A percentile compares a stretch with the other conserved stretches of the same genome.
These are phyloP conservation scores for Sporisorium scitamineum DNA, from an alignment of 1,284 basidiomycete genomes.

Conservation along the genomic window DNA sequence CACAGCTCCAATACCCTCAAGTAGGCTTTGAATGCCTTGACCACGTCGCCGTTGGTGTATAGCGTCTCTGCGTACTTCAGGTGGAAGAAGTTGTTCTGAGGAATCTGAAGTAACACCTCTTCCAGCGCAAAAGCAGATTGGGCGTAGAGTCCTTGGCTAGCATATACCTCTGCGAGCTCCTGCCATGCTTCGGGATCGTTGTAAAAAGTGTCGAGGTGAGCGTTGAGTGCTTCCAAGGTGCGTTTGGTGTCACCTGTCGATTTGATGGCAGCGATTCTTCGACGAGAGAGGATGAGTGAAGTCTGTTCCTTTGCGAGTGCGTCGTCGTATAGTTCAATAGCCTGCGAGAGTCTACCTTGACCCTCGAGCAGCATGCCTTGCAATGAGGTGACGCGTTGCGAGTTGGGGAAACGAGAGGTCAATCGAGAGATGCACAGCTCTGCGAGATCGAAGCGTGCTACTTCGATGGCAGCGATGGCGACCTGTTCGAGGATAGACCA, in stretches of 20 bases:
- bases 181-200: slow-evolving; percentile 92
- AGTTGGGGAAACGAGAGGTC: slow-evolving; percentile 79
- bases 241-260: slow-evolving; percentile 68
- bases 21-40: slow-evolving; percentile 63
- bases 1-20: slow-evolving; percentile 63
- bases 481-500: slow-evolving; percentile 92
- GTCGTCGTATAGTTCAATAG: slow-evolving; percentile 78
- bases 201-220: slow-evolving; percentile 91
- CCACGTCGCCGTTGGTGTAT: slow-evolving; percentile 79
- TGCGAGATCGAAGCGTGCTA: slow-evolving; percentile 82
- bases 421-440: slow-evolving; percentile 81
- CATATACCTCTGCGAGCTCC: slow-evolving; percentile 89
- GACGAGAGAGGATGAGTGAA: slow-evolving; percentile 83
- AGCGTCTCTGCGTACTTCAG: slow-evolving; percentile 88
- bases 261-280: slow-evolving; percentile 78
- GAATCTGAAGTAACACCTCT: slow-evolving; percentile 82
- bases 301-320: slow-evolving; percentile 79
- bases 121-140: slow-evolving; percentile 79
- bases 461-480: slow-evolving; percentile 84
- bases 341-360: slow-evolving; percentile 72
- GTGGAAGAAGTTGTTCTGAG: slow-evolving; percentile 85
- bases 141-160: slow-evolving; percentile 80
- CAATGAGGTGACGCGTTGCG: slow-evolving; percentile 85
- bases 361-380: slow-evolving; percentile 87
- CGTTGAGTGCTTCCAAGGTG: slow-evolving; percentile 80